Base-by-base conservation (phyloP, 129 eudicot species). In the Mikania micrantha region DNA sequence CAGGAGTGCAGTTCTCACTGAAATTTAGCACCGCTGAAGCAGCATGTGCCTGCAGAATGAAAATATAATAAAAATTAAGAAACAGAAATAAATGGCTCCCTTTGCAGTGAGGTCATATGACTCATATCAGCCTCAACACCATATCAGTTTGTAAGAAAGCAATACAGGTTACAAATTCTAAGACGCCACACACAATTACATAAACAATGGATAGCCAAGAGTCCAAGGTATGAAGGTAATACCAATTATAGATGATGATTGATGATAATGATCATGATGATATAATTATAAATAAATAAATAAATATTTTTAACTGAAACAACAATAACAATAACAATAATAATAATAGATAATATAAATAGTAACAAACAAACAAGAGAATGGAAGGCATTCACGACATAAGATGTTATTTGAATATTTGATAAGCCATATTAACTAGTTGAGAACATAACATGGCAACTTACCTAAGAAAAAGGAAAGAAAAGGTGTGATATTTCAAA, bases 1-100 rank as follows among this genome's bases (percentile, higher is more conserved):
- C 99, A 21, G 99, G 96, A 25, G 95, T 88, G 78, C 96, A 93
- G 60, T 93, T 93, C 81, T 93, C 96, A 63, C 99, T 88, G 83
- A 93, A 88, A 77, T 93, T 93, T 35, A 93, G 81, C 70, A 93
- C 92, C 21, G 99, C 95, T 19, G 95, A 90, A 64, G 97, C 97
- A 58, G 97, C 97, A 75, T 90, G 97, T 32, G 99, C 96, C 99
- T 93, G 84, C 67, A 62, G 25, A 82, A 58, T 48, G 41, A 25
- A 67, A 48, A 12, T 4, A 29, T 15, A 31, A 16, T 22, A 66
- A 16, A 66, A 66, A 47, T 28, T 44, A 27, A 66, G 19, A 44
- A 45, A 34, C 13, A 8, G 41, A 69, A 24, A 44, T 15, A 27
- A 53, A 70, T 12, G 31, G 5, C 1, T 17, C 4, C n/a, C 4